Base-by-base conservation (phyloP, 371 early-diverging fungal genomes). In the Lichtheimia corymbifera region DNA sequence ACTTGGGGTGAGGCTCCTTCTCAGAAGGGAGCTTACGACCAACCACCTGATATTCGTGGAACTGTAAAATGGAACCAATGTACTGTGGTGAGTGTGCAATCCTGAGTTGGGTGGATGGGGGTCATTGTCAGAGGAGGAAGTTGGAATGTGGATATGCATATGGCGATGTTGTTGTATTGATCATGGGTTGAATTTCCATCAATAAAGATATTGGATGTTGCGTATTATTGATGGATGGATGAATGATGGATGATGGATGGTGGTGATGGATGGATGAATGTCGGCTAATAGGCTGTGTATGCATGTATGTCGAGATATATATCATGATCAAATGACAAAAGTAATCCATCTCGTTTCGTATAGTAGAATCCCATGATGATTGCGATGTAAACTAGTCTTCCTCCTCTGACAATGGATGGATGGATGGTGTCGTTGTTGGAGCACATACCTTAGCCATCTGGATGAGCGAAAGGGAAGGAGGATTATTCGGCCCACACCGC, bases 21-120 rank as follows among this genome's bases (percentile, higher is more conserved):
- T 90, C 95, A 65, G 97, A 90, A 65, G 99, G 97, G 66, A 91
- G 88, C 81, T 92, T 93, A 72, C 97, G 93, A 79, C 96, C 97
- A 81, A 96, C 85, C 76, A 97, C 93, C 73, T 88, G 88, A 72
- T 88, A 88, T 76, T 88, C 88, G 77, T 84, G 82, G 72, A 85
- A 82, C 88, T 85, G 72, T 44, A 25, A 9, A 40, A 30, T 22
- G 15, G 15, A 14, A 9, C 7, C 35, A 35, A 35, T 35, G 35
- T 9, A 35, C 1, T 35, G 4, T 6, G 35, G 35, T 35, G 35
- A 35, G 35, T 11, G 5, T 35, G 35, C 11, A 5, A 35, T 35
- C 9, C 35, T 35, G 35, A 11, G 4, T 1, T 28, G 1, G 4
- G 4, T 28, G 1, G 2, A 35, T n/a, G n/a, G 11, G 11, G 2